phyloP scores from a whole-genome alignment of 257 asterid species.

The Ilex aquifolium region DNA sequence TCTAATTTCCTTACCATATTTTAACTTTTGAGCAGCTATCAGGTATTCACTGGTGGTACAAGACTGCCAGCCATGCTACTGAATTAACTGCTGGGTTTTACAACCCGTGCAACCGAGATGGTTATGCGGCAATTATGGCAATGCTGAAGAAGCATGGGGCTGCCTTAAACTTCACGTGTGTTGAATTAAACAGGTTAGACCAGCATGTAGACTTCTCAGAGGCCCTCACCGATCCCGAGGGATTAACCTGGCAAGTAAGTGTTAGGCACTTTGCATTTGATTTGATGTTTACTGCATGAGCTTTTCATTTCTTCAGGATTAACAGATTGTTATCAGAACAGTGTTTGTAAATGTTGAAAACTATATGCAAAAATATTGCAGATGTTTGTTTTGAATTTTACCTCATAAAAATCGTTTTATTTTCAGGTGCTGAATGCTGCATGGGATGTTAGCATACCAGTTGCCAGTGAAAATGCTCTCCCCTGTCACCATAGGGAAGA shows the following conservation, averaged over 20 bases:
- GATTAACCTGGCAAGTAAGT: slow-evolving; percentile 88
- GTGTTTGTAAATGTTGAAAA: too few species aligned
- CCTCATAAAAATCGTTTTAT: neutral
- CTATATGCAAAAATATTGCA: neutral
- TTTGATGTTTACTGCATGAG: slow-evolving; percentile 1
- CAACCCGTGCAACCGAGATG: slow-evolving; percentile 73
- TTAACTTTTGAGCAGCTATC: slow-evolving; percentile 4
- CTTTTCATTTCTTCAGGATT: slow-evolving; percentile 1
- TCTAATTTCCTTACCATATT: slow-evolving; percentile 5
- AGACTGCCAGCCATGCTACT: neutral
- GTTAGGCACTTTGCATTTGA: neutral
- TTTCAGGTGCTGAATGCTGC: slow-evolving; percentile 52
- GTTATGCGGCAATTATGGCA: slow-evolving; percentile 58
- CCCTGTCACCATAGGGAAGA: slow-evolving; percentile 46
- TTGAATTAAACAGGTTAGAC: slow-evolving; percentile 45
- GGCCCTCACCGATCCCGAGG: slow-evolving; percentile 69
- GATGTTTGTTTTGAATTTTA: neutral
- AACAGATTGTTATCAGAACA: neutral
- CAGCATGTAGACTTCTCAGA: slow-evolving; percentile 45
- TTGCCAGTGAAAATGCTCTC: slow-evolving; percentile 31
- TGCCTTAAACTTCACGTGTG: slow-evolving; percentile 45
- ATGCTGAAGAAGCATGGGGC: slow-evolving; percentile 67
- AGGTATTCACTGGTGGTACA: slow-evolving; percentile 6
- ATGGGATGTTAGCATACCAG: slow-evolving; percentile 30
- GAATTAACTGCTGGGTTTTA: slow-evolving; percentile 57